These are phyloP conservation scores for Blastobotrys americana DNA, from an alignment of 805 yeast species.

Conservation along the genomic window DNA sequence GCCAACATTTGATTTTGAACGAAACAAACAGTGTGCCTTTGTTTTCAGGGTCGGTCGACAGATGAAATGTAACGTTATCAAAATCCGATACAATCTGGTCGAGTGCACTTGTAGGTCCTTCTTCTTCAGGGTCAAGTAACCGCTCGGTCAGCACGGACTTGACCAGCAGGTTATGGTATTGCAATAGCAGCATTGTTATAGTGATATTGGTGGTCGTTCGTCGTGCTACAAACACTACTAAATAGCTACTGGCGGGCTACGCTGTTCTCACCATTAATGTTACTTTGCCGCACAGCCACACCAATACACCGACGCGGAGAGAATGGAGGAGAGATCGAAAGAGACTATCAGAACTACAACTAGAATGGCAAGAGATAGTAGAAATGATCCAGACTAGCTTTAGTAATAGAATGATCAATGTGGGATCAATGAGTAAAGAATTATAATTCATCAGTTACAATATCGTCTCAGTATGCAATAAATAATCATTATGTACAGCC, in stretches of 20 bases:
- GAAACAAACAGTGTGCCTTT: constrained; percentile 61
- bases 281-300: background rate
- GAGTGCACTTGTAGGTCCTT: constrained; percentile 38
- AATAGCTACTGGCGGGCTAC: background rate
- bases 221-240: background rate
- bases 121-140: constrained; percentile 41
- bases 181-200: constrained; percentile 67
- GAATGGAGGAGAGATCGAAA: background rate
- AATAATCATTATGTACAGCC: background rate
- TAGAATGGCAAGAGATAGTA: background rate
- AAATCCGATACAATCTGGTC: constrained; percentile 92
- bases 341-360: background rate
- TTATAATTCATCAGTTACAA: no score
- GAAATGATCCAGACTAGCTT: no score
- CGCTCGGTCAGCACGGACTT: constrained; percentile 75
- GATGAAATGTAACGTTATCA: constrained; percentile 90
- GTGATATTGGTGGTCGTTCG: background rate
- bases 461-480: no score
- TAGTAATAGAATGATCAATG: no score
- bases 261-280: background rate
- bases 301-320: background rate
- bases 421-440: no score
- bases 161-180: constrained; percentile 74
- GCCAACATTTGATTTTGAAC: constrained; percentile 68
- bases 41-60: constrained; percentile 70